Evolutionary conservation across 768 basidiomycete species (phyloP).

Genomic region (Lentinula aciculospora): DNA sequence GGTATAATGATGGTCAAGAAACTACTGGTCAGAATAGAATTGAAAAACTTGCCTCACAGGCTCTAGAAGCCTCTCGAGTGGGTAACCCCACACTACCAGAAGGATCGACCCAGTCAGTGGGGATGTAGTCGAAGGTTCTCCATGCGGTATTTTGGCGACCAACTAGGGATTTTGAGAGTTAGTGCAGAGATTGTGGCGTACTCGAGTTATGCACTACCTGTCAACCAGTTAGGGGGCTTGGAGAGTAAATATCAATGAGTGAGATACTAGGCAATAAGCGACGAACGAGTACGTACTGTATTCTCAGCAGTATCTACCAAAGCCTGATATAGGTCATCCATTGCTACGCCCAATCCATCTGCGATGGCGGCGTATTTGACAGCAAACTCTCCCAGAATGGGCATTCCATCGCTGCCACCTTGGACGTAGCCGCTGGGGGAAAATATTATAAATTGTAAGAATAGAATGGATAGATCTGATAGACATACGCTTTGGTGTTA

Average conservation of each 20-base stretch:
- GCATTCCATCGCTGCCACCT: conserved; percentile 46
- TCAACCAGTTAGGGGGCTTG: conserved; percentile 47
- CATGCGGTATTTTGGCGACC: conserved; percentile 49
- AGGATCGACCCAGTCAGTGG: conserved; percentile 43
- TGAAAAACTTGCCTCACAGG: conserved; percentile 31
- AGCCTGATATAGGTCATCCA: conserved; percentile 42
- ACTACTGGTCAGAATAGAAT: not conserved
- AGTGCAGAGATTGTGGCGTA: too few species aligned
- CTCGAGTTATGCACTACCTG: conserved; percentile 19
- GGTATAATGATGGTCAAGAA: not conserved
- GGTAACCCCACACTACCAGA: conserved; percentile 40
- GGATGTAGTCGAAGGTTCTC: conserved; percentile 44
- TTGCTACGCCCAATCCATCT: conserved; percentile 33
- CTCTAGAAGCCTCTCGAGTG: conserved; percentile 45
- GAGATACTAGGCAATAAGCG: not conserved
- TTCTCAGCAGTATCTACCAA: conserved; percentile 47
- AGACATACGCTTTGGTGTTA: conserved; percentile 40
- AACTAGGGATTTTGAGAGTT: conserved; percentile 17
- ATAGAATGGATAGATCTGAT: too few species aligned
- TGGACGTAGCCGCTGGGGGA: conserved; percentile 38
- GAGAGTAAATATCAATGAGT: not conserved
- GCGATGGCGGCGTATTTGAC: conserved; percentile 36
- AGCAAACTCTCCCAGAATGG: conserved; percentile 46
- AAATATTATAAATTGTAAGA: not conserved
- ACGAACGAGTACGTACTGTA: conserved; percentile 28